These are phyloP conservation scores for Rhodamnia rubescens DNA, from an alignment of 345 rosid genomes.

Conservation along the genomic window DNA sequence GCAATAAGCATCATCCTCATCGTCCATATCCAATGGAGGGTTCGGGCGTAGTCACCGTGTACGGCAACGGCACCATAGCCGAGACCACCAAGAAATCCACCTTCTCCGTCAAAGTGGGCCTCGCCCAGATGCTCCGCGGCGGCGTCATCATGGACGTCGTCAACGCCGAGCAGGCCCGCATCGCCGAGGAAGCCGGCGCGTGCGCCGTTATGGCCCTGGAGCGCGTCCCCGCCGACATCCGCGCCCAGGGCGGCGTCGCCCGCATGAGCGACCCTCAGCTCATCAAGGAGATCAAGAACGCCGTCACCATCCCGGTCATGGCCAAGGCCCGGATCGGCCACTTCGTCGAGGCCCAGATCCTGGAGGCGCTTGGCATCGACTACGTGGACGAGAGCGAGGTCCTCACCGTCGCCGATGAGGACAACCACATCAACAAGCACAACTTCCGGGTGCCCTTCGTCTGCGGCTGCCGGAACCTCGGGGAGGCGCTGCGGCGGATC, in stretches of 20 bases:
- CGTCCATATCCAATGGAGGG: constrained; percentile 15
- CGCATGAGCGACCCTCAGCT: constrained; percentile 31
- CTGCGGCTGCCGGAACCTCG: constrained; percentile 33
- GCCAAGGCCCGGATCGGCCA: constrained; percentile 38
- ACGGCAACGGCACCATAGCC: constrained; percentile 30
- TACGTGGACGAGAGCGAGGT: constrained; percentile 35
- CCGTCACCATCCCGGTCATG: constrained; percentile 34
- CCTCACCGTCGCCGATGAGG: constrained; percentile 19
- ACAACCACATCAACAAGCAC: constrained; percentile 30
- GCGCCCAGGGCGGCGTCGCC: constrained; percentile 30
- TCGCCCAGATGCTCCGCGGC: constrained; percentile 34
- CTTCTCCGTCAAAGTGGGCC: constrained; percentile 29
- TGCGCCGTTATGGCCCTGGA: constrained; percentile 37
- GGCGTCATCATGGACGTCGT: constrained; percentile 37
- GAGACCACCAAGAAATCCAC: constrained; percentile 22
- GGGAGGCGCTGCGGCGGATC: constrained; percentile 24
- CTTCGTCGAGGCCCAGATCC: constrained; percentile 32
- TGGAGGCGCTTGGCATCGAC: constrained; percentile 26
- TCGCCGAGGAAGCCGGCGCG: constrained; percentile 35
- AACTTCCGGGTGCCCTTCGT: constrained; percentile 31
- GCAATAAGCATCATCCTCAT: not conserved
- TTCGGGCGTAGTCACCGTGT: constrained; percentile 24
- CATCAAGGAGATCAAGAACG: constrained; percentile 23
- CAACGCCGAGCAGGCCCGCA: constrained; percentile 26
- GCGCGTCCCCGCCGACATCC: constrained; percentile 32